A percentile compares a stretch with the other conserved stretches of the same genome.
phyloP scores from a whole-genome alignment of 2,329 filamentous ascomycete species.

The Pseudovirgaria hyperparasitica region DNA sequence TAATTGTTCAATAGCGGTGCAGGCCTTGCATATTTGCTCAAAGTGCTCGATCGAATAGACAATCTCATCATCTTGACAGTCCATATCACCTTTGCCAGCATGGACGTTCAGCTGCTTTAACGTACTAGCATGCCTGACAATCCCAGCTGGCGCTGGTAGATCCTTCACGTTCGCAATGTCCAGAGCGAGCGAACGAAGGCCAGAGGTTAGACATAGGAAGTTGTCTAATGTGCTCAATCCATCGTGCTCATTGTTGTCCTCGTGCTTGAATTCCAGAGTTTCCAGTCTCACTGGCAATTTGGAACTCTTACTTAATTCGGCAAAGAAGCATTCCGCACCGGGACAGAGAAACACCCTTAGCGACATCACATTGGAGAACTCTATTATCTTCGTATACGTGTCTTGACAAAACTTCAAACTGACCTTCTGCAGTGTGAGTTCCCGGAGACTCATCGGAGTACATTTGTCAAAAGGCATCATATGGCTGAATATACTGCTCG shows the following conservation, averaged over 20 bases:
- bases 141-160: constrained; percentile 29
- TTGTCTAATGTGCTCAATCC: constrained; percentile 33
- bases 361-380: constrained; percentile 30
- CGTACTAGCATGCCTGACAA: constrained; percentile 33
- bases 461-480: constrained; percentile 35
- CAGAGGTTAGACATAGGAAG: constrained; percentile 33
- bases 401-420: constrained; percentile 34
- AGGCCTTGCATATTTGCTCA: constrained; percentile 32
- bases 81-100: constrained; percentile 20
- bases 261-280: constrained; percentile 33
- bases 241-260: constrained; percentile 35
- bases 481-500: constrained; percentile 32
- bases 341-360: constrained; percentile 31
- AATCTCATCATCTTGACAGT: constrained; percentile 29
- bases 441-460: constrained; percentile 30
- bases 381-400: constrained; percentile 34
- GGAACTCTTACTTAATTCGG: constrained; percentile 32
- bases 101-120: constrained; percentile 33
- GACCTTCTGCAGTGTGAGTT: constrained; percentile 32
- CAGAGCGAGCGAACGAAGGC: constrained; percentile 30
- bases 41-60: constrained; percentile 32
- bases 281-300: constrained; percentile 32
- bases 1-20: constrained; percentile 30
- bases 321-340: constrained; percentile 33
- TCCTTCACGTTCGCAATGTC: constrained; percentile 29